Evolutionary conservation across 2,329 filamentous ascomycete genomes (phyloP).

Genomic region (Pleoardoris graminearum): DNA sequence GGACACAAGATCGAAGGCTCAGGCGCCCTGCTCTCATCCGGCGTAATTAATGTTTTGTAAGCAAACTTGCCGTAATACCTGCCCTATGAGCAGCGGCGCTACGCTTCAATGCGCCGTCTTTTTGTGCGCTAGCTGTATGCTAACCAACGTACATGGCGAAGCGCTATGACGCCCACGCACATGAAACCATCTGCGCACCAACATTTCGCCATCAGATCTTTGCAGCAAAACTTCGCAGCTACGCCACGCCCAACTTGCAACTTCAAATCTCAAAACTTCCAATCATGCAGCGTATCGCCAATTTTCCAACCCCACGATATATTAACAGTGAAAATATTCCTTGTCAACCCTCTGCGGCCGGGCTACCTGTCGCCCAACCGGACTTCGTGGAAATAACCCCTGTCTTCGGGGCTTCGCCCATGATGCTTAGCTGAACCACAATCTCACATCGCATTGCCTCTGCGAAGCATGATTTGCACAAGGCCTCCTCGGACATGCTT

Average conservation of each 20-base stretch:
- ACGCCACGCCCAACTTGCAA: not conserved
- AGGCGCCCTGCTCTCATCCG: not conserved
- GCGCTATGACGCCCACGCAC: not conserved
- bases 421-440: not conserved
- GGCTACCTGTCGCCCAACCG: not conserved
- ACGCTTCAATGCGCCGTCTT: not conserved
- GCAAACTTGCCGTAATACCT: not conserved
- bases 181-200: not conserved
- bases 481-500: not conserved
- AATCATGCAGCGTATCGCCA: not conserved
- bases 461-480: not conserved
- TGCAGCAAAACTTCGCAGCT: not conserved
- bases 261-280: slow-evolving; percentile 1
- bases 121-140: not conserved
- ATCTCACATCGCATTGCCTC: not conserved
- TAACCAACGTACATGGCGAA: not conserved
- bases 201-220: not conserved
- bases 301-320: not conserved
- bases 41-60: slow-evolving; percentile 2
- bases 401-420: not conserved
- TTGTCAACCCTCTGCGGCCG: not conserved
- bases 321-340: not conserved
- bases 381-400: not conserved
- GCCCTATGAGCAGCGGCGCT: not conserved
- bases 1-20: not conserved